These are phyloP conservation scores for Fonsecaea monophora DNA, from an alignment of 2,329 filamentous ascomycete genomes.

Conservation along the genomic window DNA sequence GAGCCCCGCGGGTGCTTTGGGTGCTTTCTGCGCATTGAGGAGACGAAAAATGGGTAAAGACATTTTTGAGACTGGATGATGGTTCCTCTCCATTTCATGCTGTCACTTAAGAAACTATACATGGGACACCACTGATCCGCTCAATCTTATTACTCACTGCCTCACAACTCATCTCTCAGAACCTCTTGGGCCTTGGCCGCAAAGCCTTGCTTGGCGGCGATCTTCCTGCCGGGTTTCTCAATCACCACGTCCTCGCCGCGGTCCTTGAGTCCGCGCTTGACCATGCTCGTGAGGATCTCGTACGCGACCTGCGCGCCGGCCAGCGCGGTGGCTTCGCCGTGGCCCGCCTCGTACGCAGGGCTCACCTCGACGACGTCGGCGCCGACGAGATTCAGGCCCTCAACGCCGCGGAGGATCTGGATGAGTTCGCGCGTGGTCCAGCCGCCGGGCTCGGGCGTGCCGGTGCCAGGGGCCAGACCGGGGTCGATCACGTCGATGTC, in stretches of 20 bases:
- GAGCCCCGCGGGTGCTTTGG: neutral
- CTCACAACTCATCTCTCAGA: conserved; percentile 29
- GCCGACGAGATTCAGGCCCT: conserved; percentile 82
- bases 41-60: neutral
- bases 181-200: conserved; percentile 5
- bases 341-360: conserved; percentile 77
- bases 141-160: too few relatives aligned
- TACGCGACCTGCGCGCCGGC: conserved; percentile 84
- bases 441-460: conserved; percentile 87
- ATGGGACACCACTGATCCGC: too few relatives aligned
- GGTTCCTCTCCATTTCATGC: too few relatives aligned
- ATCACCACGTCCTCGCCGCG: conserved; percentile 41
- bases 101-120: too few relatives aligned
- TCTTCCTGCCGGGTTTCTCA: conserved; percentile 33
- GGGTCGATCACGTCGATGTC: conserved; percentile 85
- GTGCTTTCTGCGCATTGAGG: neutral
- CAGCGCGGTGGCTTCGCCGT: conserved; percentile 79
- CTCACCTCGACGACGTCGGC: conserved; percentile 90
- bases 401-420: conserved; percentile 78
- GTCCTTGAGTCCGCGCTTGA: conserved; percentile 50
- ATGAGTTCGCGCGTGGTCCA: conserved; percentile 92
- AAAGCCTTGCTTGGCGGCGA: neutral
- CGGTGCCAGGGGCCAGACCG: conserved; percentile 73
- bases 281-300: conserved; percentile 75
- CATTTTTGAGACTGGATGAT: neutral